Evolutionary conservation across 257 asterid genomes (phyloP).

Genomic region (Mentha longifolia): DNA sequence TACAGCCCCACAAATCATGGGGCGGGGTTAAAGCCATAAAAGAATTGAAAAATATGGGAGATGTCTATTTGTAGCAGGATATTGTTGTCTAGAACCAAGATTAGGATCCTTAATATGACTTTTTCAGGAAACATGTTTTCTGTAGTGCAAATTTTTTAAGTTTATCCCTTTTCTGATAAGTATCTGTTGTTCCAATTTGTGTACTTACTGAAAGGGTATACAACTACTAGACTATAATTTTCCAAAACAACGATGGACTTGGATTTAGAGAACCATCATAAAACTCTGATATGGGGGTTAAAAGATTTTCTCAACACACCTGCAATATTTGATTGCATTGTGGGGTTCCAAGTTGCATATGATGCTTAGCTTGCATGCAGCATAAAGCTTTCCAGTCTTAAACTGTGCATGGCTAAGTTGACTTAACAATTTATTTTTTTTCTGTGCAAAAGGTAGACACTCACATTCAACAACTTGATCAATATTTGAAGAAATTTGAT

Average conservation of each 20-base stretch:
- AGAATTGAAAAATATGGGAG: background rate
- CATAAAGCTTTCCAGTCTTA: background rate
- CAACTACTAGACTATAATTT: background rate
- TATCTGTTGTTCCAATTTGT: background rate
- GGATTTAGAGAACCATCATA: background rate
- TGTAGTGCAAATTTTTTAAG: background rate
- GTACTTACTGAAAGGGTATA: background rate
- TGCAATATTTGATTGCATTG: background rate
- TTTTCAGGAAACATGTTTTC: background rate
- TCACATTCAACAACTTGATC: conserved; percentile 96
- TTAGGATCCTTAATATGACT: background rate
- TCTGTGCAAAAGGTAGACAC: conserved; percentile 68
- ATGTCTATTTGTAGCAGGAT: conserved; percentile 3
- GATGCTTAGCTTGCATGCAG: conserved; percentile 15
- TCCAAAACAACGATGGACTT: background rate
- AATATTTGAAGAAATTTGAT: conserved; percentile 78
- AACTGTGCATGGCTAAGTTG: conserved; percentile 10
- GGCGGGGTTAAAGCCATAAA: background rate
- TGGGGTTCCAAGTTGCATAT: conserved; percentile 12
- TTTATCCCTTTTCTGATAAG: background rate
- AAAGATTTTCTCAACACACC: background rate
- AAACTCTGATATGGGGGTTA: conserved; percentile 9
- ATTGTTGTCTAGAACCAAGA: background rate
- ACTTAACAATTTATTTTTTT: conserved; percentile 12
- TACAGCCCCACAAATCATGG: background rate